Evolutionary conservation across 805 yeast species (phyloP).

Genomic region (Wickerhamomyces chambardii): DNA sequence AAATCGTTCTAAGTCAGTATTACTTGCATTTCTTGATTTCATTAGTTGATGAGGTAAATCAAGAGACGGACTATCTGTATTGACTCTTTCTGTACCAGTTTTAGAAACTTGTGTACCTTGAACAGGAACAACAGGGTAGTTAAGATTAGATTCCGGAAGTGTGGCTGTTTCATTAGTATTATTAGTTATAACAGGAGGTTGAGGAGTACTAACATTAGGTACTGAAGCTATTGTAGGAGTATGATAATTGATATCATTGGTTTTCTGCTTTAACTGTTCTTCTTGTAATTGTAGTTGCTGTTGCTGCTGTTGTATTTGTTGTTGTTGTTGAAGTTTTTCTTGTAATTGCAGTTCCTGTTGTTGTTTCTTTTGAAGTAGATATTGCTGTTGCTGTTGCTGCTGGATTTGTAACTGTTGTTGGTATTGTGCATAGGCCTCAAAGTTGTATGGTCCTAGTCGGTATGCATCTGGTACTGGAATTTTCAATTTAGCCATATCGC

Average conservation of each 20-base stretch:
- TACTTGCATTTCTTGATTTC: too few relatives aligned
- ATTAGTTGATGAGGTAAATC: neutral
- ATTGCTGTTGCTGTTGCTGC: constrained; percentile 28
- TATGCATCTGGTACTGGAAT: constrained; percentile 36
- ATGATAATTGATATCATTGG: too few relatives aligned
- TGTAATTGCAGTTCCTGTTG: too few relatives aligned
- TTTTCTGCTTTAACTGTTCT: neutral
- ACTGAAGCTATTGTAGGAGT: neutral
- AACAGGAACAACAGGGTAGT: too few relatives aligned
- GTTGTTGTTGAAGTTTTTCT: too few relatives aligned
- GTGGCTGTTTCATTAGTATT: too few relatives aligned
- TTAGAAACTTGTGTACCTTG: constrained; percentile 3
- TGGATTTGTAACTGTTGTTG: constrained; percentile 30
- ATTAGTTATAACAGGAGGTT: neutral
- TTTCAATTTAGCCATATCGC: constrained; percentile 42
- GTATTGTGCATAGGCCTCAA: constrained; percentile 43
- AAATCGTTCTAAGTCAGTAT: constrained; percentile 23
- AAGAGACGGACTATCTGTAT: constrained; percentile 11
- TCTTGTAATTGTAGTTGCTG: too few relatives aligned
- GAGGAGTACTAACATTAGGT: neutral
- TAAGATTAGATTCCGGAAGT: too few relatives aligned
- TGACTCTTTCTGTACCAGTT: constrained; percentile 4
- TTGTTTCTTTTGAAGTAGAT: constrained; percentile 1
- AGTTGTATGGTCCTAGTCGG: constrained; percentile 44
- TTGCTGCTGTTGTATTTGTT: too few relatives aligned